phyloP scores from a whole-genome alignment of 2,329 filamentous ascomycete species.

The Aspergillus fumigatus region DNA sequence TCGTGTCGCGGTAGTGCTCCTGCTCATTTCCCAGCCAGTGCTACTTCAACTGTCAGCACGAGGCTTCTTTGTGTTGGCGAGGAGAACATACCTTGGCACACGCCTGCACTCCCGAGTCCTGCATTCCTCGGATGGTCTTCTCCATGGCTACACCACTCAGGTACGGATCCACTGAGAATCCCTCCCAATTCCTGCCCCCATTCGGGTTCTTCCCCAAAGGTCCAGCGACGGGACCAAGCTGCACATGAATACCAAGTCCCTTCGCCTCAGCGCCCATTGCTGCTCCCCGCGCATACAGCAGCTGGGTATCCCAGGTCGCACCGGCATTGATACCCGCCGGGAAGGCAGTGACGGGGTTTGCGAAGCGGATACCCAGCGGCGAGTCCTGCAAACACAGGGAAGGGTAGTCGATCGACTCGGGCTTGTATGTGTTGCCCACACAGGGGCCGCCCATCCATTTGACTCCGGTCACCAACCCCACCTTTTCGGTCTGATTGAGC shows the following conservation, averaged over 20 bases:
- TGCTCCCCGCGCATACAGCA: slow-evolving; percentile 49
- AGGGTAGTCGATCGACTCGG: slow-evolving; percentile 25
- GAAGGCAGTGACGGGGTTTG: slow-evolving; percentile 41
- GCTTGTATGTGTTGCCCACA: slow-evolving; percentile 28
- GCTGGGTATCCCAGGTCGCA: slow-evolving; percentile 50
- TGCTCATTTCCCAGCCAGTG: slow-evolving; percentile 63
- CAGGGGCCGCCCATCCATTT: slow-evolving; percentile 27
- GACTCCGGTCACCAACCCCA: slow-evolving; percentile 26
- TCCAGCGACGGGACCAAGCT: slow-evolving; percentile 37
- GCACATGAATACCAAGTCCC: slow-evolving; percentile 32
- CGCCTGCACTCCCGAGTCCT: slow-evolving; percentile 39
- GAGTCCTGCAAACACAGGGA: slow-evolving; percentile 32
- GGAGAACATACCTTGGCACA: slow-evolving; percentile 13
- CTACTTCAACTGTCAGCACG: slow-evolving; percentile 52
- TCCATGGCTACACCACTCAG: slow-evolving; percentile 38
- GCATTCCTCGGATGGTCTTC: slow-evolving; percentile 40
- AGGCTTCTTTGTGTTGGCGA: slow-evolving; percentile 16
- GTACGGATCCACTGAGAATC: slow-evolving; percentile 37
- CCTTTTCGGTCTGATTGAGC: slow-evolving; percentile 21
- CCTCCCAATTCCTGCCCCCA: slow-evolving; percentile 44
- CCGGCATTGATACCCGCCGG: slow-evolving; percentile 41
- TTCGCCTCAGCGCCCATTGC: slow-evolving; percentile 51
- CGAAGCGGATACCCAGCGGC: slow-evolving; percentile 37
- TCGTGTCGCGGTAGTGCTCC: slow-evolving; percentile 38
- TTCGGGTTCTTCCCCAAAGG: slow-evolving; percentile 40